These are phyloP conservation scores for Suillus ampliporus DNA, from an alignment of 768 basidiomycete species.

Conservation along the genomic window DNA sequence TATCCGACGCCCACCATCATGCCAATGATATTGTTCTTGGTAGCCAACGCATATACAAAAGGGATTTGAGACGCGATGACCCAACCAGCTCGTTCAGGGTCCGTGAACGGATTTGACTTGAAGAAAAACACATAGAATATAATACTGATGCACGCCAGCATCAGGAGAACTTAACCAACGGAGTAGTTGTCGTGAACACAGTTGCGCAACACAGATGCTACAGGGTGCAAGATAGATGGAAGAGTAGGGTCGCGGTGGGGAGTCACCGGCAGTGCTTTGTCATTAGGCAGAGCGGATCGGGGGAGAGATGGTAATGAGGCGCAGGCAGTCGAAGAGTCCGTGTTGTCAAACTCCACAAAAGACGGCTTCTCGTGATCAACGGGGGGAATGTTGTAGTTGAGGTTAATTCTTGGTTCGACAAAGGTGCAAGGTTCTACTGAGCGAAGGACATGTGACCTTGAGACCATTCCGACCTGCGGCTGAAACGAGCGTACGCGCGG, in stretches of 20 bases:
- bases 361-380: slow-evolving; percentile 16
- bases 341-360: slow-evolving; percentile 30
- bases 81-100: slow-evolving; percentile 39
- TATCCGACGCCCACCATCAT: slow-evolving; percentile 50
- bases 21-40: slow-evolving; percentile 54
- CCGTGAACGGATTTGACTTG: slow-evolving; percentile 39
- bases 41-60: slow-evolving; percentile 47
- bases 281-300: no score
- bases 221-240: slow-evolving; percentile 37
- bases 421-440: slow-evolving; percentile 17
- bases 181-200: slow-evolving; percentile 43
- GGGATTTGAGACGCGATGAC: slow-evolving; percentile 53
- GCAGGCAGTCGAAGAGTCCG: slow-evolving; percentile 26
- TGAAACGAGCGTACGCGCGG: slow-evolving; percentile 56
- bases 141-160: slow-evolving; percentile 40
- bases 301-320: not conserved
- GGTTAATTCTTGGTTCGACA: not conserved
- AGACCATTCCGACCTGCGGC: slow-evolving; percentile 56
- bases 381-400: slow-evolving; percentile 17
- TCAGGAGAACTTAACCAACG: slow-evolving; percentile 43
- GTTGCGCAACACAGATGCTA: slow-evolving; percentile 38
- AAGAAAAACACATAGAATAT: slow-evolving; percentile 45
- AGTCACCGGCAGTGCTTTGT: not conserved
- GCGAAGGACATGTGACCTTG: slow-evolving; percentile 57
- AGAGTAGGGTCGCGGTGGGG: slow-evolving; percentile 20